These are phyloP conservation scores for Blastomyces emzantsi DNA, from an alignment of 2,329 filamentous ascomycete species.

Conservation along the genomic window DNA sequence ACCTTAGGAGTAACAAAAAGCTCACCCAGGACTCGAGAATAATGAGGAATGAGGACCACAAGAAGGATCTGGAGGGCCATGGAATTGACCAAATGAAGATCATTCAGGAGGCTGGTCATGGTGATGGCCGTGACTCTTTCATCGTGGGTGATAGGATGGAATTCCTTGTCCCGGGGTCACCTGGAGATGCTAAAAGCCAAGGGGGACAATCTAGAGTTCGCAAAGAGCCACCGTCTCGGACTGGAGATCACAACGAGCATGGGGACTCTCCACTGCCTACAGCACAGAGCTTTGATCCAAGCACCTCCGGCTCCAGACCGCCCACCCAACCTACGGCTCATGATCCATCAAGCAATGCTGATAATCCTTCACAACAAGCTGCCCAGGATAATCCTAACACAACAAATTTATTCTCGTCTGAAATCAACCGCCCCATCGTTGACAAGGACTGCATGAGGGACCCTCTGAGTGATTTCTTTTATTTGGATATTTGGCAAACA, in stretches of 20 bases:
- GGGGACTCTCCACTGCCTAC: constrained; percentile 14
- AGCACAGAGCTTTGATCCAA: constrained; percentile 50
- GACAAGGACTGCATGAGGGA: constrained; percentile 92
- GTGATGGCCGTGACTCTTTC: constrained; percentile 60
- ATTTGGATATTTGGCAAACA: constrained; percentile 77
- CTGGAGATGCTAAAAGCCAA: constrained; percentile 19
- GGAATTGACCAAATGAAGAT: constrained; percentile 67
- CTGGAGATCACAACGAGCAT: neutral
- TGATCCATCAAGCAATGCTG: constrained; percentile 55
- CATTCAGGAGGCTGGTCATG: constrained; percentile 52
- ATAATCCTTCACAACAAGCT: constrained; percentile 30
- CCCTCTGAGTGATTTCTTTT: constrained; percentile 72
- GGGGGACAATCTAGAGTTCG: neutral
- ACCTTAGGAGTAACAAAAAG: constrained; percentile 47
- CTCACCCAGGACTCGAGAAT: constrained; percentile 50
- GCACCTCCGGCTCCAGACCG: neutral
- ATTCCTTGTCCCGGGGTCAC: constrained; percentile 56
- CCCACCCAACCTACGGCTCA: neutral
- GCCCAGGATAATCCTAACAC: constrained; percentile 45
- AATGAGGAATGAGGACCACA: constrained; percentile 53
- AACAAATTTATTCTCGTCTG: constrained; percentile 44
- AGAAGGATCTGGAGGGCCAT: constrained; percentile 67
- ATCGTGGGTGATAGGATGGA: constrained; percentile 58
- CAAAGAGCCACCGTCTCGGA: neutral
- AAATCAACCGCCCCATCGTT: constrained; percentile 64